A percentile compares a stretch with the other conserved stretches of the same genome.
Evolutionary conservation across 805 yeast species (phyloP).

Genomic region (Candida ovalis): DNA sequence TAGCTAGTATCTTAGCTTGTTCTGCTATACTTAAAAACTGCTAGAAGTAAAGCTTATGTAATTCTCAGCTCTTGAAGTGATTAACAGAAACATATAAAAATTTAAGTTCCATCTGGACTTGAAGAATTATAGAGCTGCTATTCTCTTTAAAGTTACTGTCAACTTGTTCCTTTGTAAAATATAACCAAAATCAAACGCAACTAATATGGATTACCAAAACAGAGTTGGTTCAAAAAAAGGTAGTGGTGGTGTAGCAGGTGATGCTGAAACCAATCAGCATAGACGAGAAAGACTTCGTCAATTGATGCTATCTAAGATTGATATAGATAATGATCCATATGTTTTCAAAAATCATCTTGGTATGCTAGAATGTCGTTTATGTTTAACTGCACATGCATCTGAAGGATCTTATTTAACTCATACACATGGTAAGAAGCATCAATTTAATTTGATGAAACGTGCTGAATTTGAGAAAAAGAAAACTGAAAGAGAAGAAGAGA

Average conservation of each 20-base stretch:
- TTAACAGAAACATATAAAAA: too few species aligned
- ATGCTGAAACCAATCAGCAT: slow-evolving; percentile 63
- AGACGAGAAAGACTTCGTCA: slow-evolving; percentile 65
- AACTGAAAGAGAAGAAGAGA: slow-evolving; percentile 12
- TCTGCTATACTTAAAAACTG: neutral
- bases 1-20: too few species aligned
- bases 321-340: slow-evolving; percentile 71
- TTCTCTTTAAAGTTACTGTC: too few species aligned
- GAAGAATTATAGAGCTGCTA: too few species aligned
- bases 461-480: slow-evolving; percentile 34
- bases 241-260: slow-evolving; percentile 83
- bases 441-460: slow-evolving; percentile 63
- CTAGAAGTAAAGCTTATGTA: too few species aligned
- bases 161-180: too few species aligned
- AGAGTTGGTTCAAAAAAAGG: slow-evolving; percentile 91
- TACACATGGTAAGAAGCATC: slow-evolving; percentile 81
- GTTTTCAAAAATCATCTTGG: slow-evolving; percentile 84
- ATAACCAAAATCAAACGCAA: too few species aligned
- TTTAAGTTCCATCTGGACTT: too few species aligned
- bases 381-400: slow-evolving; percentile 76
- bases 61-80: too few species aligned
- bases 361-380: slow-evolving; percentile 74
- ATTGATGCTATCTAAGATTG: slow-evolving; percentile 48
- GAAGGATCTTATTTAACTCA: slow-evolving; percentile 83
- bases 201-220: slow-evolving; percentile 78